Evolutionary conservation across 1,284 basidiomycete species (phyloP).

Genomic region (Agaricales sp.): DNA sequence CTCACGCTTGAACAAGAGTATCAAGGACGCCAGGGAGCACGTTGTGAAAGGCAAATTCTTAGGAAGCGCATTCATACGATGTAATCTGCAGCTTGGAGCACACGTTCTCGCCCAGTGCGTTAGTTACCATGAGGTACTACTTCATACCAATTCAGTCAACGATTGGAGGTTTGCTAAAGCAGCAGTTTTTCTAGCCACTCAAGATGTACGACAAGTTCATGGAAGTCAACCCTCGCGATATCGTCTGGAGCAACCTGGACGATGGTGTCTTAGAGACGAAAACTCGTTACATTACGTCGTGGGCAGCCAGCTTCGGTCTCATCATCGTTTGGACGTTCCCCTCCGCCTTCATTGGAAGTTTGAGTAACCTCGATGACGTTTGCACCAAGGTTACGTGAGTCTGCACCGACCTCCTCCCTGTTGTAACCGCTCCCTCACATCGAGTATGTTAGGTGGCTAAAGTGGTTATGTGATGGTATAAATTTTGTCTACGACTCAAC

Average conservation of each 20-base stretch:
- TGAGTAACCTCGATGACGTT: conserved; percentile 34
- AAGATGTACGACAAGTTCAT: conserved; percentile 56
- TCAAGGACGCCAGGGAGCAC: conserved; percentile 32
- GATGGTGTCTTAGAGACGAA: conserved; percentile 34
- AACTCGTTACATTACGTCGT: conserved; percentile 31
- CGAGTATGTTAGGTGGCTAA: conserved; percentile 40
- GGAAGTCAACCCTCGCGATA: conserved; percentile 52
- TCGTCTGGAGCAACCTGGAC: conserved; percentile 47
- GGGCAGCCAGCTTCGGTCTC: conserved; percentile 24
- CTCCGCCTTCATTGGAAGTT: conserved; percentile 25
- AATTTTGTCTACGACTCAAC: not conserved
- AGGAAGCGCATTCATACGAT: conserved; percentile 68
- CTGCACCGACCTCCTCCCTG: not conserved
- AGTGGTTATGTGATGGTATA: conserved; percentile 42
- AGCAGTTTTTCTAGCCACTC: conserved; percentile 24
- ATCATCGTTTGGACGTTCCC: conserved; percentile 63
- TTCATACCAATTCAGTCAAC: too few species aligned
- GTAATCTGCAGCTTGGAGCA: conserved; percentile 71
- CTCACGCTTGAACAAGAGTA: conserved; percentile 32
- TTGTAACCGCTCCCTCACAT: not conserved
- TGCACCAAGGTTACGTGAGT: conserved; percentile 31
- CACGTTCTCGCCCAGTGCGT: conserved; percentile 59
- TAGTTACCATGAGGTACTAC: conserved; percentile 43
- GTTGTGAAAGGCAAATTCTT: conserved; percentile 44
- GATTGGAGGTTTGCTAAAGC: too few species aligned